Conservation (phyloP, 352 stramenopile genomes). For the Phytophthora tentaculata region DNA sequence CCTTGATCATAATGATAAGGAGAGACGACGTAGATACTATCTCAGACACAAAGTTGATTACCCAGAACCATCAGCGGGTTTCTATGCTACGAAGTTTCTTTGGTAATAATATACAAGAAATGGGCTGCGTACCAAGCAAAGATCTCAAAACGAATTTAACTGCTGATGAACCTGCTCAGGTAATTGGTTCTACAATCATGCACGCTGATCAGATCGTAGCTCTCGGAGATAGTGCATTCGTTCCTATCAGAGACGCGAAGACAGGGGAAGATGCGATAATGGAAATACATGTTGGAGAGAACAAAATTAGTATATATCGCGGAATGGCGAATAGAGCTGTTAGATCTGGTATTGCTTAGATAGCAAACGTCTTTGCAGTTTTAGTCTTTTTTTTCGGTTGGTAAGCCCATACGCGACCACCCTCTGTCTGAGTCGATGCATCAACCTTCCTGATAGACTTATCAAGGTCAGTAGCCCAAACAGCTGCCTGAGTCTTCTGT, state of each 20-base stretch:
- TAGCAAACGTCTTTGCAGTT: conserved; percentile 20
- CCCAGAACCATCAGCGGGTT: too few relatives aligned
- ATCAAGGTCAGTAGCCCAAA: conserved; percentile 17
- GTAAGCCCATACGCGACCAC: conserved; percentile 21
- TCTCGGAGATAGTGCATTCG: too few relatives aligned
- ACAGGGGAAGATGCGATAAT: neutral
- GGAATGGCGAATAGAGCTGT: conserved; percentile 11
- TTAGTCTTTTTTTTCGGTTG: conserved; percentile 17
- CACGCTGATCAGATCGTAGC: too few relatives aligned
- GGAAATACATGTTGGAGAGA: neutral
- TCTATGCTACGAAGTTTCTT: too few relatives aligned
- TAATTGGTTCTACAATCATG: too few relatives aligned
- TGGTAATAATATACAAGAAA: conserved; percentile 4
- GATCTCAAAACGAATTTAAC: too few relatives aligned
- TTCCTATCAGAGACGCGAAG: conserved; percentile 13
- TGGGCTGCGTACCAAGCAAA: too few relatives aligned
- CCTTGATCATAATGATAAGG: neutral
- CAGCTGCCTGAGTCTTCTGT: neutral
- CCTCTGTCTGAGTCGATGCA: conserved; percentile 21
- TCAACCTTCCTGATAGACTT: conserved; percentile 15
- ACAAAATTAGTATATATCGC: neutral
- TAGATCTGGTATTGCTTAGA: too few relatives aligned
- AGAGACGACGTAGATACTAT: neutral
- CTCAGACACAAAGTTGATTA: too few relatives aligned
- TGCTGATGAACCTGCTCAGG: too few relatives aligned